Percentiles rank a stretch among this genome's conserved stretches.
Evolutionary conservation across 2,329 filamentous ascomycete species (phyloP).

Genomic region (Penicillium sp.): DNA sequence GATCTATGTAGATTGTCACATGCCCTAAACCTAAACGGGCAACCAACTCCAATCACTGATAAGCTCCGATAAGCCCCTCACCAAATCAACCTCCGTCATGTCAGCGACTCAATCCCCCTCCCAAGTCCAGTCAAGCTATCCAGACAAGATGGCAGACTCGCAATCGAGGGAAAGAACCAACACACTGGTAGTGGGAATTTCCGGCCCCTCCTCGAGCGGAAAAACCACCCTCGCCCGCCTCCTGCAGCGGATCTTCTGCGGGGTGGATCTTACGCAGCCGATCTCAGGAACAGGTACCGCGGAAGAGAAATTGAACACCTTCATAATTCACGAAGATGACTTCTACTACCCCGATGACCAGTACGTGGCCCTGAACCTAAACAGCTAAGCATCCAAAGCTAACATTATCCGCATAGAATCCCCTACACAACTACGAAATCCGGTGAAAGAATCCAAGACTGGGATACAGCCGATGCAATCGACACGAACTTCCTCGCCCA

Average conservation of each 20-base stretch:
- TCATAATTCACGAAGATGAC: slow-evolving; percentile 93
- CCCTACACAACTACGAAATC: slow-evolving; percentile 51
- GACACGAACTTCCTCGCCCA: slow-evolving; percentile 68
- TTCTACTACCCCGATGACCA: slow-evolving; percentile 83
- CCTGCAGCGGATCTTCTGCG: slow-evolving; percentile 75
- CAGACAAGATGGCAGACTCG: not conserved
- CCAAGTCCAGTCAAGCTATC: not conserved
- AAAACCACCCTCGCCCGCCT: slow-evolving; percentile 92
- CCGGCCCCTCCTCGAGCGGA: slow-evolving; percentile 86
- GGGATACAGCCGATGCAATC: slow-evolving; percentile 84
- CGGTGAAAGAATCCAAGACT: slow-evolving; percentile 69
- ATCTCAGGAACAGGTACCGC: not conserved
- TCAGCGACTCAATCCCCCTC: not conserved
- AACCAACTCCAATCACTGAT: not conserved
- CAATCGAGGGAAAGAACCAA: not conserved
- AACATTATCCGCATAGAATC: slow-evolving; percentile 33
- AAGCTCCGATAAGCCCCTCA: not conserved
- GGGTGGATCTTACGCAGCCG: slow-evolving; percentile 6
- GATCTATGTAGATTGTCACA: not conserved
- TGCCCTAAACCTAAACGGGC: not conserved
- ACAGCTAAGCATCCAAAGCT: not conserved
- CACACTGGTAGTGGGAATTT: slow-evolving; percentile 73
- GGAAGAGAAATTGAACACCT: slow-evolving; percentile 40
- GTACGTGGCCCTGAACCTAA: slow-evolving; percentile 41
- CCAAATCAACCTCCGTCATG: not conserved